Evolutionary conservation across 306 rosid species (phyloP), one percentile per base, ranked within the genome.

Genomic region (Aeschynomene evenia): DNA sequence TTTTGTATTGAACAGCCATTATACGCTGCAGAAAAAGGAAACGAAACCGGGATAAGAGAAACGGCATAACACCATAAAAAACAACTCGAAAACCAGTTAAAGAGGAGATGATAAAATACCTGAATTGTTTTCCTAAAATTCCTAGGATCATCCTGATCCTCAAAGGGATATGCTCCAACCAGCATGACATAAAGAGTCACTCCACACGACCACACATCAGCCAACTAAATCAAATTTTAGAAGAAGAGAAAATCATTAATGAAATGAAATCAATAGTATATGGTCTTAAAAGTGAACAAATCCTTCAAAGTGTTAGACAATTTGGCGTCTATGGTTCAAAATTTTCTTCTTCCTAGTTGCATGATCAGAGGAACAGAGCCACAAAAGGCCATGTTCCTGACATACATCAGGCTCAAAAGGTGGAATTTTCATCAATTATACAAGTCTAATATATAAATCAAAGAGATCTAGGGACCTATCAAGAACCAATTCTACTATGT

Each of bases 141-240:
- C 83, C 80, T 83, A 43, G 94, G 90, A 66, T 88, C 94, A 67
- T 88, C 84, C 39, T 88, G 94, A 77, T 88, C 94, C 87, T 88
- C 94, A 62, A 88, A 88, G 71, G 94, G 94, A 74, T 88, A 88
- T 33, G 87, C 90, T 55, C 94, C 94, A 58, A 88, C 94, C 70
- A 88, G 85, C 94, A 88, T 88, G 53, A 88, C 94, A 77, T 88
- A 88, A 22, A 88, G 94, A 74, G 94, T 88, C 80, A 88, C 94
- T 15, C 90, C 94, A 66, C 94, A 88, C 19, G 94, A 88, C 94
- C 94, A 88, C n/a, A 85, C 90, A 83, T 88, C 94, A 28, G 94
- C 94, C 83, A 85, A 74, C 94, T 88, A 50, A 33, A 33, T 34
- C 79, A 65, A 59, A 8, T 24, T 65, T 57, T 13, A 63, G 56